These are phyloP conservation scores for Paraurostyla sp. DNA, from an alignment of 73 alveolate genomes.

Conservation along the genomic window DNA sequence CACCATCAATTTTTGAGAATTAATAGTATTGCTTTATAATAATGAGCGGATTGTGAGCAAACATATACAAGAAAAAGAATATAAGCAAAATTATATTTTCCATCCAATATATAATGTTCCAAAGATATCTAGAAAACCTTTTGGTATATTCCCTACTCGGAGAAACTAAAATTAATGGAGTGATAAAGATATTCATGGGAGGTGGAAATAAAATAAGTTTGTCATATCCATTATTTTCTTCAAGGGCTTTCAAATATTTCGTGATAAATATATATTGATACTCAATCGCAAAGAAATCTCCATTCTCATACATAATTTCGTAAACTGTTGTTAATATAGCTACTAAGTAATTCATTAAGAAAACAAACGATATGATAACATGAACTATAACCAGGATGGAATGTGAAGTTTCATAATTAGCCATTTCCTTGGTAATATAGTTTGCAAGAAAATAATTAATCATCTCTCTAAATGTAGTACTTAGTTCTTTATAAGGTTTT, in stretches of 20 bases:
- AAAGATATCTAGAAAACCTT: slow-evolving; percentile 27
- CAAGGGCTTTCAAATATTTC: slow-evolving; percentile 59
- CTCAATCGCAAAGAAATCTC: slow-evolving; percentile 71
- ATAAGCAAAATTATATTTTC: slow-evolving; percentile 36
- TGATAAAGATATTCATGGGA: slow-evolving; percentile 57
- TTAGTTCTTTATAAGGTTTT: slow-evolving; percentile 12
- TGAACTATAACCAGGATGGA: slow-evolving; percentile 53
- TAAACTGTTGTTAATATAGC: slow-evolving; percentile 73
- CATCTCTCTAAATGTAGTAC: slow-evolving; percentile 56
- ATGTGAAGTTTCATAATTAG: slow-evolving; percentile 17
- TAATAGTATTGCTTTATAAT: neutral
- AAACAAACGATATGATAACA: slow-evolving; percentile 55
- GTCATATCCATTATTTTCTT: slow-evolving; percentile 70
- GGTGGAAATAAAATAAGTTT: slow-evolving; percentile 68
- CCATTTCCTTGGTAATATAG: slow-evolving; percentile 20
- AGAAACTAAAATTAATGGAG: slow-evolving; percentile 29
- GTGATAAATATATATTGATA: slow-evolving; percentile 68
- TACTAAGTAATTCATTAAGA: slow-evolving; percentile 63
- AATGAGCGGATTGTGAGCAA: neutral
- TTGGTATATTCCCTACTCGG: slow-evolving; percentile 40
- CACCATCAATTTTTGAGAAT: slow-evolving; percentile 27
- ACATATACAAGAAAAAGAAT: neutral
- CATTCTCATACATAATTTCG: slow-evolving; percentile 60
- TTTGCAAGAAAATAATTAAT: slow-evolving; percentile 63
- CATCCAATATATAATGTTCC: slow-evolving; percentile 62